Base-by-base conservation (phyloP, 108 stramenopile genomes). In the Fragilariopsis cylindrus region DNA sequence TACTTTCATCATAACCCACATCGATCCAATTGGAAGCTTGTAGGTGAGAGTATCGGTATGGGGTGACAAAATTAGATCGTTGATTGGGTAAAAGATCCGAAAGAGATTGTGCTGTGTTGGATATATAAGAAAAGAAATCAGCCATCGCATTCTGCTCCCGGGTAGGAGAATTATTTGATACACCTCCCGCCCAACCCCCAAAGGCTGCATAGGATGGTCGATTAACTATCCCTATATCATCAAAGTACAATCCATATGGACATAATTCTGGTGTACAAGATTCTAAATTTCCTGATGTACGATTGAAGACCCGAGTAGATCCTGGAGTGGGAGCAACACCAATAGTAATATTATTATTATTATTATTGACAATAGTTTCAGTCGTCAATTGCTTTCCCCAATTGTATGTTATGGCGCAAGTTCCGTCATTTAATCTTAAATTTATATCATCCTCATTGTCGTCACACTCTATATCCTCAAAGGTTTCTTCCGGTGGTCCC, bases 171-270 rank as follows among this genome's bases (percentile, higher is more conserved):
- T 54, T 42, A 43, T 71, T 72, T 41, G 78, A 76, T n/a, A 83
- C 72, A 30, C 72, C 85, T 30, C 66, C 80, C 6, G 54, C 52
- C 82, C 82, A 83, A 5, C 85, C 82, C 21, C 82, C 85, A 56
- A 63, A 73, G 39, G 85, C 85, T 4, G 85, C 71, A 56, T 86
- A 86, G 40, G 82, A 79, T 41, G 82, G 79, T 54, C 49, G 69
- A 63, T 86, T 86, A 41, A 86, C 80, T 18, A 82, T 60, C 7
- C 74, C 72, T 30, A 75, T 73, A 50, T 83, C 82, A n/a, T 66
- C 73, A 56, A 82, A 85, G 65, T 72, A 76, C 6, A 11, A 47
- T 15, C 57, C 82, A 65, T 78, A 53, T 7, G 85, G 85, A 48
- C 85, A 86, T 1, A 53, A 13, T 50, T 69, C 47, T 8, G 57